Evolutionary conservation across 192 early-diverging fungal genomes (phyloP).

Genomic region (Backusella australiensis): DNA sequence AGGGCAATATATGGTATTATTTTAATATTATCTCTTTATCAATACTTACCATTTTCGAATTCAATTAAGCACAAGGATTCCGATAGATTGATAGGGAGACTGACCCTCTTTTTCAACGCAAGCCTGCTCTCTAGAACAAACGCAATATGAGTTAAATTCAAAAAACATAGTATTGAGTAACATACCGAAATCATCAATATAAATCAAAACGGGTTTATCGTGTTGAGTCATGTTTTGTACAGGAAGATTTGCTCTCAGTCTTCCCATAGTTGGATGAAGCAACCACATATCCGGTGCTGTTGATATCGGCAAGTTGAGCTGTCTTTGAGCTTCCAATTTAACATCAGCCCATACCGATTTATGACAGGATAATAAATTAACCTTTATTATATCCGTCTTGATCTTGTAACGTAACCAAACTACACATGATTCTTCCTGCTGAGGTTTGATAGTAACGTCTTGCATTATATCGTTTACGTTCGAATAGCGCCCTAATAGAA

Average conservation of each 20-base stretch:
- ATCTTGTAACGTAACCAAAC: neutral
- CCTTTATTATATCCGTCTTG: neutral
- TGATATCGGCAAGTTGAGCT: neutral
- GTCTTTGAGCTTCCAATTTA: neutral
- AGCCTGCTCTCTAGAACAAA: neutral
- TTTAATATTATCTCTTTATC: neutral
- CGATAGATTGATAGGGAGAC: neutral
- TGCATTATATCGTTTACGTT: neutral
- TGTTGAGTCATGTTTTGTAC: neutral
- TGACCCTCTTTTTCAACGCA: neutral
- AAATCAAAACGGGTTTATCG: neutral
- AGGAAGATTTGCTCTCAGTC: neutral
- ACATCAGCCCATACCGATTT: neutral
- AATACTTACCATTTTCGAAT: constrained; percentile 2
- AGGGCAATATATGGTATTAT: neutral
- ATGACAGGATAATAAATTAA: neutral
- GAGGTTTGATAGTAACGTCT: neutral
- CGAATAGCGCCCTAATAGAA: neutral
- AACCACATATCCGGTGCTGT: neutral
- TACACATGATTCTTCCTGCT: neutral
- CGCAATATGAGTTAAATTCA: neutral
- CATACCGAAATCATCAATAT: neutral
- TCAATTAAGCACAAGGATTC: neutral
- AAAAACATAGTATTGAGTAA: neutral
- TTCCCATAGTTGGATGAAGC: neutral